Percentiles rank a stretch among this genome's conserved stretches.
These are phyloP conservation scores for Aspergillus heteromorphus DNA, from an alignment of 495 filamentous ascomycete genomes.

Conservation along the genomic window DNA sequence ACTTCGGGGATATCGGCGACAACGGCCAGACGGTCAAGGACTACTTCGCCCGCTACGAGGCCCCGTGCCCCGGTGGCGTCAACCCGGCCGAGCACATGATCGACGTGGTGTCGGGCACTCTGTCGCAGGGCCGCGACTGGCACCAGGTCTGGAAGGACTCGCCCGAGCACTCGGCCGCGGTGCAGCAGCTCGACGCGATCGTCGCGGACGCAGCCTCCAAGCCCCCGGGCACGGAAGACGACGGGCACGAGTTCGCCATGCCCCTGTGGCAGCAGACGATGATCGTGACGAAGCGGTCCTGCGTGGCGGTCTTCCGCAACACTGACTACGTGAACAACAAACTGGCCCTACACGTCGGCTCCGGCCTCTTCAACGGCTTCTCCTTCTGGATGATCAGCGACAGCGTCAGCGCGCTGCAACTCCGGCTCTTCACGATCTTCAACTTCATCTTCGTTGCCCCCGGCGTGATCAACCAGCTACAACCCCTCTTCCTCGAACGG, in stretches of 20 bases:
- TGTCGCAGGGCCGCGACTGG: slow-evolving; percentile 50
- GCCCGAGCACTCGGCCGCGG: slow-evolving; percentile 36
- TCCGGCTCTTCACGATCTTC: slow-evolving; percentile 46
- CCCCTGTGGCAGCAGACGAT: slow-evolving; percentile 50
- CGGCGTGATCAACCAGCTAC: slow-evolving; percentile 47
- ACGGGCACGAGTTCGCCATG: slow-evolving; percentile 52
- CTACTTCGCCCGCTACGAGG: slow-evolving; percentile 78
- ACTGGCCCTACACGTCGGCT: slow-evolving; percentile 37
- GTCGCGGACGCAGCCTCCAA: slow-evolving; percentile 37
- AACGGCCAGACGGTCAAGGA: slow-evolving; percentile 46
- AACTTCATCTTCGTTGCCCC: slow-evolving; percentile 48
- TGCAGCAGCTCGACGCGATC: slow-evolving; percentile 52
- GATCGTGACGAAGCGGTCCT: slow-evolving; percentile 54
- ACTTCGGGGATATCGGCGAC: slow-evolving; percentile 61
- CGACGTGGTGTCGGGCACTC: slow-evolving; percentile 59
- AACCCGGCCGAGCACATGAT: slow-evolving; percentile 94
- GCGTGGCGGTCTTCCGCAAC: slow-evolving; percentile 54
- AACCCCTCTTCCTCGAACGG: slow-evolving; percentile 51
- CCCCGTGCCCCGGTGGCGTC: slow-evolving; percentile 62
- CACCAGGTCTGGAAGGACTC: slow-evolving; percentile 59
- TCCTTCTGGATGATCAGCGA: slow-evolving; percentile 39
- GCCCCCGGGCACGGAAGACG: slow-evolving; percentile 30
- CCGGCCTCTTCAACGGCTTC: slow-evolving; percentile 41
- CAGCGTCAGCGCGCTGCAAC: slow-evolving; percentile 25
- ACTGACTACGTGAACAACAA: slow-evolving; percentile 64